These are phyloP conservation scores for Pythium sukuiense DNA, from an alignment of 352 stramenopile genomes.

Conservation along the genomic window DNA sequence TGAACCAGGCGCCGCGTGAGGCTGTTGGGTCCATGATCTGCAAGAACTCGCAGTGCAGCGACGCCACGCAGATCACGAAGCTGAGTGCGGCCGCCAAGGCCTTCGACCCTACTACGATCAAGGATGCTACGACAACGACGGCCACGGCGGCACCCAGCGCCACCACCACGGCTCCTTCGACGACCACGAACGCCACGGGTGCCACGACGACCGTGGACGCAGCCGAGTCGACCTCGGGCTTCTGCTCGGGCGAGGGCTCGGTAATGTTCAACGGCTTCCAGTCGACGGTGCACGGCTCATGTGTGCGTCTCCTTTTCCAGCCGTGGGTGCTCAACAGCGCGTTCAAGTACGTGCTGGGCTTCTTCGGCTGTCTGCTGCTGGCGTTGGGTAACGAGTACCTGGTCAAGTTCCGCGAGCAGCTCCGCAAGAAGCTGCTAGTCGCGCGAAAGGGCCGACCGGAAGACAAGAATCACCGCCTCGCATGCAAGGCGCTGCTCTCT, in stretches of 20 bases:
- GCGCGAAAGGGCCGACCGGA: conserved; percentile 33
- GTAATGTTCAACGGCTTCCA: conserved; percentile 87
- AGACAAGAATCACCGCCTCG: conserved; percentile 61
- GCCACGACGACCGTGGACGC: conserved; percentile 22
- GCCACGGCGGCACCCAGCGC: conserved; percentile 1
- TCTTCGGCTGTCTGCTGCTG: conserved; percentile 66
- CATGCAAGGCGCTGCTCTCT: conserved; percentile 61
- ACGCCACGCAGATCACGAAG: conserved; percentile 57
- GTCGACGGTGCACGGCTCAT: conserved; percentile 67
- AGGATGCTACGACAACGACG: conserved; percentile 7
- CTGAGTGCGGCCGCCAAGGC: conserved; percentile 48
- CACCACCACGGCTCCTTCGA: conserved; percentile 25
- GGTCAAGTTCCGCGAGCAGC: conserved; percentile 49
- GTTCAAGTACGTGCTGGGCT: conserved; percentile 73
- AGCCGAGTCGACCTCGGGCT: conserved; percentile 27
- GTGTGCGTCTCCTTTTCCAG: conserved; percentile 74
- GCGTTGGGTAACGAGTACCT: conserved; percentile 68
- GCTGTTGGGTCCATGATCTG: conserved; percentile 61
- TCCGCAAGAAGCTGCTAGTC: conserved; percentile 47
- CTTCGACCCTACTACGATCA: conserved; percentile 31
- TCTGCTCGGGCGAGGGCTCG: conserved; percentile 66
- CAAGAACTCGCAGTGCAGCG: conserved; percentile 47
- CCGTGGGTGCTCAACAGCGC: conserved; percentile 75
- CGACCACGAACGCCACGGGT: conserved; percentile 11
- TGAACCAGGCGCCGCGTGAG: conserved; percentile 53